Conservation (phyloP, 2,329 filamentous ascomycete species). For the Colletotrichum gloeosporioides region DNA sequence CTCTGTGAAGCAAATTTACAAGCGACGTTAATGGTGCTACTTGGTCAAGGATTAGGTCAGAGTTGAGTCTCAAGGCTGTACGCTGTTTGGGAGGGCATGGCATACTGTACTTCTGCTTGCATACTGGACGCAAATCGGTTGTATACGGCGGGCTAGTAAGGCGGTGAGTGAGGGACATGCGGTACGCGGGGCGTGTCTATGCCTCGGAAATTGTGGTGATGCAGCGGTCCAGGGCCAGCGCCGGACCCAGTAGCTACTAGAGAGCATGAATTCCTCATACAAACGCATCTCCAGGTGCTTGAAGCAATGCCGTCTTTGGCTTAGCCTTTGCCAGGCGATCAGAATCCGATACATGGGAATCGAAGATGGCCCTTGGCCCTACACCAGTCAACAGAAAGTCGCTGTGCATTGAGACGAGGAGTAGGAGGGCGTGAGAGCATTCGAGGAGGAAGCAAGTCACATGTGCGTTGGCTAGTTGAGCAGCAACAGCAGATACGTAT, state of each 20-base stretch:
- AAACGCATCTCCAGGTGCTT: not conserved
- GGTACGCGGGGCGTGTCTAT: not conserved
- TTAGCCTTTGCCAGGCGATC: not conserved
- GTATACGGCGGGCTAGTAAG: not conserved
- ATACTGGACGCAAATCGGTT: not conserved
- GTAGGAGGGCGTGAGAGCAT: too few relatives aligned
- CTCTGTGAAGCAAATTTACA: not conserved
- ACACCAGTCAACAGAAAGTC: not conserved
- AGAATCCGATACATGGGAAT: not conserved
- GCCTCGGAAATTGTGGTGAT: conserved; percentile 15
- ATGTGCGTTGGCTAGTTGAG: not conserved
- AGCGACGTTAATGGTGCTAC: not conserved
- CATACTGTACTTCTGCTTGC: not conserved
- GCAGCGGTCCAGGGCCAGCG: conserved; percentile 3
- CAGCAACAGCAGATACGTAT: not conserved
- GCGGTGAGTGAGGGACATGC: not conserved
- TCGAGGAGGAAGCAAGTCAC: not conserved
- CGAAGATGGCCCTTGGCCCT: not conserved
- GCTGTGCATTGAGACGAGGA: too few relatives aligned
- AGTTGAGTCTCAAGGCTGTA: not conserved
- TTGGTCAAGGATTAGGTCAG: not conserved
- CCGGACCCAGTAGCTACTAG: not conserved
- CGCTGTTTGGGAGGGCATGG: not conserved
- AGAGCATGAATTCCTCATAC: not conserved
- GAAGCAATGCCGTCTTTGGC: not conserved